Percentiles rank a stretch among this genome's conserved stretches.
Conservation (phyloP, 2,329 filamentous ascomycete species). For the Tolypocladium cylindrosporum region DNA sequence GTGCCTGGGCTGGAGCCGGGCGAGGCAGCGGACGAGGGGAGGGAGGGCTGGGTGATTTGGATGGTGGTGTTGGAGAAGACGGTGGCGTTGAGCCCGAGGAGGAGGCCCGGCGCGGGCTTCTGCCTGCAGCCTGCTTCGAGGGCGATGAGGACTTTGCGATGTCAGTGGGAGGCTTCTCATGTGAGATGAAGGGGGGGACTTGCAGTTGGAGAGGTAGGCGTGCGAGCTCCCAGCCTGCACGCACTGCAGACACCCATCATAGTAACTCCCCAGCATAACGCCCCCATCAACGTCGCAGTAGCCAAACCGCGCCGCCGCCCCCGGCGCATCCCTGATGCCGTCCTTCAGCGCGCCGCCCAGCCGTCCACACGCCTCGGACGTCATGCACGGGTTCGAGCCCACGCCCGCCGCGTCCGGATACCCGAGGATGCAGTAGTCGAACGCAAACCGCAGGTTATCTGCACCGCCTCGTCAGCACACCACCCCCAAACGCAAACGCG, state of each 20-base stretch:
- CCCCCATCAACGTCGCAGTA: slow-evolving; percentile 35
- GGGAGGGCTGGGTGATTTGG: slow-evolving; percentile 22
- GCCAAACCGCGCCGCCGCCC: slow-evolving; percentile 23
- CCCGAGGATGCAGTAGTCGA: slow-evolving; percentile 42
- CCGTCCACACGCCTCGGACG: slow-evolving; percentile 37
- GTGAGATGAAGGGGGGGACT: slow-evolving; percentile 6
- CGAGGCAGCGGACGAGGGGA: slow-evolving; percentile 12
- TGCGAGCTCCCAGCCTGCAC: slow-evolving; percentile 30
- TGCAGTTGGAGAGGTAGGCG: slow-evolving; percentile 40
- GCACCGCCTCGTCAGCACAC: neutral
- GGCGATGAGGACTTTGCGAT: slow-evolving; percentile 33
- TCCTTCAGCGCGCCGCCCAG: slow-evolving; percentile 30
- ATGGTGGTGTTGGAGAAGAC: slow-evolving; percentile 28
- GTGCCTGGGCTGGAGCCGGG: slow-evolving; percentile 1
- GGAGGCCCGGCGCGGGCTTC: slow-evolving; percentile 24
- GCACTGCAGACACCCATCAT: slow-evolving; percentile 34
- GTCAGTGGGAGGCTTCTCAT: neutral
- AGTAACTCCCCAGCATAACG: slow-evolving; percentile 19
- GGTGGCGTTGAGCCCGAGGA: slow-evolving; percentile 32
- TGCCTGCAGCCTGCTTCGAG: slow-evolving; percentile 42
- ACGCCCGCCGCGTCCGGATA: slow-evolving; percentile 36
- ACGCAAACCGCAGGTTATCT: slow-evolving; percentile 43
- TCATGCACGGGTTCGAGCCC: slow-evolving; percentile 37
- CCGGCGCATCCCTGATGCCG: slow-evolving; percentile 24
- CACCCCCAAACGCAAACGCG: too few relatives aligned